Conservation (phyloP, 2,329 filamentous ascomycete species). For the Claviceps sp. region DNA sequence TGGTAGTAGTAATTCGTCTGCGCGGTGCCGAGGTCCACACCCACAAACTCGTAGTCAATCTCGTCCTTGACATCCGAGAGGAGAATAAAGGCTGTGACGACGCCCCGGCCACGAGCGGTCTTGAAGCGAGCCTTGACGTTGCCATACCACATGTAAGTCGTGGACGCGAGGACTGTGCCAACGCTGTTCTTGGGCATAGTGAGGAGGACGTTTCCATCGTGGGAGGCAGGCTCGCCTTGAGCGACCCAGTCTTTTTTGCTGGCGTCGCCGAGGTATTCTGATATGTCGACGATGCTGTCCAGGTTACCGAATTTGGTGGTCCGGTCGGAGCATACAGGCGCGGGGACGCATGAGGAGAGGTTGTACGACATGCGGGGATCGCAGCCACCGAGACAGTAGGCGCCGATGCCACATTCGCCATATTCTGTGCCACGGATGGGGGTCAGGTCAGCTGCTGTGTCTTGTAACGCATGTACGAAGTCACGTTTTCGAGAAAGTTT, state of each 20-base stretch:
- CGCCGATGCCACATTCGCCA: constrained; percentile 82
- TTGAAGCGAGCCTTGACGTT: constrained; percentile 77
- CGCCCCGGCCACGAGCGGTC: constrained; percentile 72
- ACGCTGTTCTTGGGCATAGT: constrained; percentile 81
- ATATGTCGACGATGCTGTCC: constrained; percentile 54
- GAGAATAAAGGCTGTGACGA: constrained; percentile 95
- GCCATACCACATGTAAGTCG: constrained; percentile 93
- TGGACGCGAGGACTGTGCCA: constrained; percentile 74
- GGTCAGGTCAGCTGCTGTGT: constrained; percentile 8
- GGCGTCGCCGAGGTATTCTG: constrained; percentile 76
- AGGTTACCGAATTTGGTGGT: constrained; percentile 62
- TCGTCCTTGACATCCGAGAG: constrained; percentile 95
- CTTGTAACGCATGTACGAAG: background rate
- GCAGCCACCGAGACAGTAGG: constrained; percentile 91
- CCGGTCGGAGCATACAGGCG: constrained; percentile 64
- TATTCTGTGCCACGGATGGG: constrained; percentile 49
- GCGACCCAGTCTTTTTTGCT: constrained; percentile 75
- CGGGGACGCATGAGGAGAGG: constrained; percentile 74
- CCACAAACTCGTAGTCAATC: constrained; percentile 94
- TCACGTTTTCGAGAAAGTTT: background rate
- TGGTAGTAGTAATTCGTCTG: constrained; percentile 98
- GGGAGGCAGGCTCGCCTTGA: constrained; percentile 59
- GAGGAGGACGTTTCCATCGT: constrained; percentile 60
- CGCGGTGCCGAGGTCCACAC: constrained; percentile 58
- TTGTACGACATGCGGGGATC: constrained; percentile 75